Percentiles rank a stretch among this genome's conserved stretches.
Conservation (phyloP, 2,329 filamentous ascomycete genomes). For the Venturia aucupariae region DNA sequence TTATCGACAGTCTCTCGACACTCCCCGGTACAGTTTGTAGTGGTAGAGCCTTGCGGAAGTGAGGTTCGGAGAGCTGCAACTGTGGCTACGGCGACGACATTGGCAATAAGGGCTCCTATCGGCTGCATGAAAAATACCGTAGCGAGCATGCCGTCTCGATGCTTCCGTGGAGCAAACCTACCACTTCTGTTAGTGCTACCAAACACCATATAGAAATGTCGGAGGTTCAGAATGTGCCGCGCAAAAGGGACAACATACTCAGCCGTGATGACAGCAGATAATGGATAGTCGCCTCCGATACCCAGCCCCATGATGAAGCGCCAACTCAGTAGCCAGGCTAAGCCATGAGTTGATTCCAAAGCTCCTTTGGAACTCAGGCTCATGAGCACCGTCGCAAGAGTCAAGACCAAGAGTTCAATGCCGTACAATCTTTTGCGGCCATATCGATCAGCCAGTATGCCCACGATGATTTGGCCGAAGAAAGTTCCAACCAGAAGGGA, state of each 20-base stretch:
- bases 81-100: slow-evolving; percentile 27
- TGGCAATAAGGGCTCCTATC: slow-evolving; percentile 30
- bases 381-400: slow-evolving; percentile 37
- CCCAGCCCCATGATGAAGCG: slow-evolving; percentile 42
- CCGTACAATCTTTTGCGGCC: slow-evolving; percentile 44
- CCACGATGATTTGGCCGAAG: slow-evolving; percentile 39
- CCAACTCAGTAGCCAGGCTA: slow-evolving; percentile 40
- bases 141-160: slow-evolving; percentile 32
- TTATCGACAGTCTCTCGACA: slow-evolving; percentile 27
- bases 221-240: background rate
- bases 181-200: slow-evolving; percentile 27
- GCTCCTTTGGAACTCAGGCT: slow-evolving; percentile 36
- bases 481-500: slow-evolving; percentile 38
- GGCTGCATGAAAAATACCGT: slow-evolving; percentile 36
- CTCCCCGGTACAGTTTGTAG: slow-evolving; percentile 10
- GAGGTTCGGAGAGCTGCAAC: slow-evolving; percentile 21
- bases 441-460: slow-evolving; percentile 38
- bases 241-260: slow-evolving; percentile 39
- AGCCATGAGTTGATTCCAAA: slow-evolving; percentile 35
- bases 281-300: slow-evolving; percentile 58
- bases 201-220: background rate
- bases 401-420: slow-evolving; percentile 39
- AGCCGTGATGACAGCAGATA: slow-evolving; percentile 58
- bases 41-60: background rate
- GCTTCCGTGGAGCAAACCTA: slow-evolving; percentile 28